Evolutionary conservation across 208 protist species (phyloP), one percentile per base, ranked within the genome.

Genomic region (Crithidia sp.): DNA sequence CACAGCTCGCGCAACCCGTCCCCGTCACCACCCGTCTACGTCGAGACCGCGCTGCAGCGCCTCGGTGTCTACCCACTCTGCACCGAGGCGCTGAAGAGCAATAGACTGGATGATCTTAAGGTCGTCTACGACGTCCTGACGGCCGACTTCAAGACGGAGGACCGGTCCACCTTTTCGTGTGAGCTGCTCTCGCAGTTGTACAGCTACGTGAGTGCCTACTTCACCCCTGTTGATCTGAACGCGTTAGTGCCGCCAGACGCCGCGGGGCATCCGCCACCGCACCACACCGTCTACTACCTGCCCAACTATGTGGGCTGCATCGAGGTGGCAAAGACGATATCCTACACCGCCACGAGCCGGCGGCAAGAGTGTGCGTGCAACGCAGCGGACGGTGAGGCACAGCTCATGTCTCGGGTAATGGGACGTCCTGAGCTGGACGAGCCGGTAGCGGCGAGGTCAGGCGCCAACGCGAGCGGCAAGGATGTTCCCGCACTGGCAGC

Each of bases 91-190:
- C 64, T 76, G 7, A 47, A 66, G 36, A 58, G 14, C 43, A 70
- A 72, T 37, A 71, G 64, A 14, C 63, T 81, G n/a, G 69, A 81
- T 9, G 68, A 81, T 19, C 70, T 81, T 43, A 81, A 68, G 65
- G 72, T 76, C n/a, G 49, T 92, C 13, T 90, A 92, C 80, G 71
- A 89, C 36, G 74, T 65, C 2, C 68, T 95, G 9, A 85, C 82
- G 9, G 74, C 37, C 2, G 76, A 84, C 28, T 87, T 92, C 55
- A 81, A 80, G 53, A 74, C 78, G 16, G 86, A 92, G 37, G 82
- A 89, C 53, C 82, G 81, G 36, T 59, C 81, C 13, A 59, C 81
- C 19, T 95, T 89, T 52, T 79, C 76, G 54, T 65, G 71, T 45
- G 73, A 83, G 14, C 73, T 94, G 4, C 80, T 94, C 13, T 64